Conservation (phyloP, 768 basidiomycete genomes). For the Sporobolomyces roseus region DNA sequence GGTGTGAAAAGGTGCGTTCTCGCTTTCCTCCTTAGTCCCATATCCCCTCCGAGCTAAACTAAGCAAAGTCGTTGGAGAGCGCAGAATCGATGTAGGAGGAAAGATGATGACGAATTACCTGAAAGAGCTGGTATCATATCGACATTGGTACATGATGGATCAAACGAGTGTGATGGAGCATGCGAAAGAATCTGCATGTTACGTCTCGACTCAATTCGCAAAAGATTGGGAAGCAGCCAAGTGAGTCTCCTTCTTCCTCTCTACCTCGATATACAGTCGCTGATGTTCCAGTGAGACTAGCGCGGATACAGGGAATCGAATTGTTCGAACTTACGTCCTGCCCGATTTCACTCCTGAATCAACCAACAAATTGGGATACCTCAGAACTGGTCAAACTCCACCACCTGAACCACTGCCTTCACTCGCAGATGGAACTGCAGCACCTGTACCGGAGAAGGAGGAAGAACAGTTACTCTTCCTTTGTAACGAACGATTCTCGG, state of each 20-base stretch:
- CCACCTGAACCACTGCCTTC: constrained; percentile 11
- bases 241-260: constrained; percentile 54
- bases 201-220: constrained; percentile 66
- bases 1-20: constrained; percentile 70
- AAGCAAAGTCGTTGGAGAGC: neutral
- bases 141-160: constrained; percentile 99
- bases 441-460: constrained; percentile 6
- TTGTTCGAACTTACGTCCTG: constrained; percentile 82
- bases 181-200: constrained; percentile 86
- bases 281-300: constrained; percentile 9
- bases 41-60: too few relatives aligned
- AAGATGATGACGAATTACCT: constrained; percentile 93
- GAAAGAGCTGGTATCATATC: constrained; percentile 86
- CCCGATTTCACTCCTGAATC: constrained; percentile 68
- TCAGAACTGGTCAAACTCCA: constrained; percentile 50
- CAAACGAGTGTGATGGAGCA: constrained; percentile 90
- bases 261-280: neutral
- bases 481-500: constrained; percentile 85
- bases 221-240: constrained; percentile 71
- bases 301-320: constrained; percentile 54
- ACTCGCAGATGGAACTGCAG: constrained; percentile 50
- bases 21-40: too few relatives aligned
- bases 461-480: constrained; percentile 64
- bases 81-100: constrained; percentile 87
- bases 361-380: constrained; percentile 50